phyloP scores from a whole-genome alignment of 1,284 basidiomycete genomes.

The Rhodotorula sp. region DNA sequence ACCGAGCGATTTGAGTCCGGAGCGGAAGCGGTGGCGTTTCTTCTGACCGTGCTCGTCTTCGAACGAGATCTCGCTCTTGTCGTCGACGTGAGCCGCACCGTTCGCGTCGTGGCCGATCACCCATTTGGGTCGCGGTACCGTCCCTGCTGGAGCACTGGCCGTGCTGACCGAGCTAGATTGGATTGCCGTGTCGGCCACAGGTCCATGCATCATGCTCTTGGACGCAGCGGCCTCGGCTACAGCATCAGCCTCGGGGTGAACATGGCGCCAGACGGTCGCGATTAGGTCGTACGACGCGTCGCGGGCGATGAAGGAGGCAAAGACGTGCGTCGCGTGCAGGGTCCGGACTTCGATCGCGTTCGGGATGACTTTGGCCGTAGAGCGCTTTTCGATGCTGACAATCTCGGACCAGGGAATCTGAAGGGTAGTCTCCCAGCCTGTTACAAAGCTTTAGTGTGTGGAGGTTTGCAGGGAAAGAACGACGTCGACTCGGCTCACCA shows the following conservation, averaged over 20 bases:
- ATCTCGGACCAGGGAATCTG: conserved; percentile 36
- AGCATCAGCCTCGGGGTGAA: conserved; percentile 61
- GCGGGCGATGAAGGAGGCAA: conserved; percentile 90
- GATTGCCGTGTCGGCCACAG: background rate
- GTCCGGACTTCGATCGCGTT: conserved; percentile 94
- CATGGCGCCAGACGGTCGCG: conserved; percentile 89
- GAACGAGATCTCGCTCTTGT: conserved; percentile 39
- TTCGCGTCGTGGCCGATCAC: conserved; percentile 4
- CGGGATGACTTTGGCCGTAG: conserved; percentile 93
- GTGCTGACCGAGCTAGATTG: background rate
- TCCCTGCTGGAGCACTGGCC: background rate
- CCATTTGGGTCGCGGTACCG: background rate
- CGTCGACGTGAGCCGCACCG: conserved; percentile 8
- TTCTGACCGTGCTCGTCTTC: conserved; percentile 36
- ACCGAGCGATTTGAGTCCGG: background rate
- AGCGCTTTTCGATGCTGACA: conserved; percentile 36
- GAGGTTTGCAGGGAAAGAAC: conserved; percentile 51
- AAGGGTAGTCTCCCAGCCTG: conserved; percentile 34
- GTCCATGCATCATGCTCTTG: background rate
- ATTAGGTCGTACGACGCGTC: conserved; percentile 96
- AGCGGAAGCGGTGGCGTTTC: conserved; percentile 34
- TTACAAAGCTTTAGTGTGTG: no score
- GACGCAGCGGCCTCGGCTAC: background rate
- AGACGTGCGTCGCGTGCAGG: conserved; percentile 70
- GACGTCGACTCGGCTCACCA: conserved; percentile 52